Evolutionary conservation across 495 filamentous ascomycete species (phyloP).

Genomic region (Annulohypoxylon nitens): DNA sequence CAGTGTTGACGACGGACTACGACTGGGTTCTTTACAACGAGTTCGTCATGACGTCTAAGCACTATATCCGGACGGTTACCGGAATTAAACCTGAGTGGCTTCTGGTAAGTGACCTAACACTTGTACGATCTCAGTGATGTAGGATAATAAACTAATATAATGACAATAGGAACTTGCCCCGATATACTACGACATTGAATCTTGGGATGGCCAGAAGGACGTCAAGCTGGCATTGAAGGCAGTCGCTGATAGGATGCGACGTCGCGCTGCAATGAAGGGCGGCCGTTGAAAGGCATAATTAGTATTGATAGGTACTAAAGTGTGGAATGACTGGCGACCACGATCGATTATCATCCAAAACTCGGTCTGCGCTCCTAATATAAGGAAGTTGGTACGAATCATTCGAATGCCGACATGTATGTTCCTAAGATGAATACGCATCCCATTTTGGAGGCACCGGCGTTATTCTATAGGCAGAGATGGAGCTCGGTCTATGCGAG

Average conservation of each 20-base stretch:
- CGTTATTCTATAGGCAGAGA: background rate
- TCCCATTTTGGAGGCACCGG: background rate
- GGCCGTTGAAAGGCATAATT: constrained; percentile 34
- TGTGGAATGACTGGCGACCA: background rate
- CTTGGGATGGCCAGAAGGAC: constrained; percentile 83
- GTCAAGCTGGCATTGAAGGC: constrained; percentile 81
- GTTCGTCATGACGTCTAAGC: constrained; percentile 97
- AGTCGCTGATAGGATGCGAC: constrained; percentile 78
- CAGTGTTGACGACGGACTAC: constrained; percentile 83
- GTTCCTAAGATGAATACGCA: background rate
- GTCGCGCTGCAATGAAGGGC: constrained; percentile 76
- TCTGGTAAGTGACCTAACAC: constrained; percentile 70
- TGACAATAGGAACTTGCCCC: constrained; percentile 81
- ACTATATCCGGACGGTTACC: constrained; percentile 82
- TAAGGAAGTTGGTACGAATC: background rate
- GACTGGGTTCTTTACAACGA: constrained; percentile 99
- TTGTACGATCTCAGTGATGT: background rate
- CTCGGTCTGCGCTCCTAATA: background rate
- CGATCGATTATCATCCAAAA: background rate
- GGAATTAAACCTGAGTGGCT: constrained; percentile 85
- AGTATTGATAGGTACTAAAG: background rate
- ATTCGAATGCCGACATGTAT: background rate
- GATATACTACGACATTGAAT: constrained; percentile 87
- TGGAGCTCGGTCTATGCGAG: background rate
- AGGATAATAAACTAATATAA: constrained; percentile 23